phyloP scores from a whole-genome alignment of 495 filamentous ascomycete species.

The Aspergillus indologenus region DNA sequence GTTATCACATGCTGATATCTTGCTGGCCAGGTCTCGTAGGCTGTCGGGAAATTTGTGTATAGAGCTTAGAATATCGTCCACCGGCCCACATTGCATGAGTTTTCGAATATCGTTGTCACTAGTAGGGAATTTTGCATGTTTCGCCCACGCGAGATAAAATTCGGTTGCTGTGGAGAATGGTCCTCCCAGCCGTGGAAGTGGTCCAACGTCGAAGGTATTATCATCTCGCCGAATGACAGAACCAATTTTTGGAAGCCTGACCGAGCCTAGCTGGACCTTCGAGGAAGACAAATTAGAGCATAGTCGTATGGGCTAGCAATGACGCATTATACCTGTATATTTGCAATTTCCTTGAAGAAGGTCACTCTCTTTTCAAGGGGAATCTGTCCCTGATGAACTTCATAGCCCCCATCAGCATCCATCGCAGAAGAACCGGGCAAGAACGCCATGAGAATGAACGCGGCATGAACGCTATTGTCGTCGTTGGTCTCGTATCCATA shows the following conservation, averaged over 20 bases:
- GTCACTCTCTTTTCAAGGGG: background rate
- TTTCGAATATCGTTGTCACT: background rate
- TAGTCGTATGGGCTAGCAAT: too few species aligned
- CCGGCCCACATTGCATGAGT: background rate
- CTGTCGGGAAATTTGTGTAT: background rate
- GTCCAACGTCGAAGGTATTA: conserved; percentile 9
- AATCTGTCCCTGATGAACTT: conserved; percentile 10
- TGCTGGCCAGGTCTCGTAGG: conserved; percentile 4
- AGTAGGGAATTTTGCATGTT: conserved; percentile 1
- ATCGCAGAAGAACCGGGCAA: conserved; percentile 13
- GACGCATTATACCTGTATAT: conserved; percentile 7
- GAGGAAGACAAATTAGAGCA: background rate
- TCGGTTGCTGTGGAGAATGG: conserved; percentile 16
- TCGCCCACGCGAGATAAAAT: conserved; percentile 17
- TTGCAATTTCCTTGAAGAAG: conserved; percentile 9
- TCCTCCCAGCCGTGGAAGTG: conserved; percentile 9
- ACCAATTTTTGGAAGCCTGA: conserved; percentile 15
- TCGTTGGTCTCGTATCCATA: conserved; percentile 12
- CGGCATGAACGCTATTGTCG: background rate
- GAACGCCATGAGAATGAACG: conserved; percentile 14
- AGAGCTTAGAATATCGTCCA: background rate
- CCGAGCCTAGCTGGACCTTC: conserved; percentile 11
- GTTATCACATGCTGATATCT: conserved; percentile 1
- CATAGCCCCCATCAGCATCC: conserved; percentile 12
- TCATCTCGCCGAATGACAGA: conserved; percentile 4